These are phyloP conservation scores for Cinnamomum chago DNA, from an alignment of 164 flowering plant genomes.

Conservation along the genomic window DNA sequence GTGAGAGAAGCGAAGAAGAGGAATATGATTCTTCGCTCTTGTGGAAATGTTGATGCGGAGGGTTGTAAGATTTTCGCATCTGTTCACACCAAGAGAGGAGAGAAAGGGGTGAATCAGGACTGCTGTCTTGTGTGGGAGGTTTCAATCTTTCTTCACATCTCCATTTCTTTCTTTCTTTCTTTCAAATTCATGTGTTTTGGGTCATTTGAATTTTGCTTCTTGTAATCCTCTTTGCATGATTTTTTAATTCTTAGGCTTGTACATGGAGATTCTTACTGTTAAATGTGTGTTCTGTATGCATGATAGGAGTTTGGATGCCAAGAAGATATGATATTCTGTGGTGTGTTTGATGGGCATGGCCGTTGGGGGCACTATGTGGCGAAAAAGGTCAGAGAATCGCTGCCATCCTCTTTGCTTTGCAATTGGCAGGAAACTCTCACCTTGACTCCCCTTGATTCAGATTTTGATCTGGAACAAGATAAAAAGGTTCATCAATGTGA, in stretches of 20 bases:
- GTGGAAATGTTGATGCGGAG: slow-evolving; percentile 44
- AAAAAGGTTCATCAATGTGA: slow-evolving; percentile 34
- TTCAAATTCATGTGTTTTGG: background rate
- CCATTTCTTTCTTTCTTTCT: background rate
- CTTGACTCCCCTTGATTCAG: slow-evolving; percentile 29
- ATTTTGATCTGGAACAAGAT: slow-evolving; percentile 31
- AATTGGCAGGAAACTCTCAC: slow-evolving; percentile 75
- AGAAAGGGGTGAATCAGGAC: slow-evolving; percentile 89
- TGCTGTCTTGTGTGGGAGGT: slow-evolving; percentile 94
- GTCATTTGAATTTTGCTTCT: background rate
- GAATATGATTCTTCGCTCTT: slow-evolving; percentile 51
- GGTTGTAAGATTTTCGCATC: slow-evolving; percentile 66
- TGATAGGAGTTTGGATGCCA: slow-evolving; percentile 81
- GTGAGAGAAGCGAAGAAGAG: slow-evolving; percentile 78
- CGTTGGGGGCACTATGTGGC: slow-evolving; percentile 89
- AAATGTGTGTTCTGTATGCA: background rate
- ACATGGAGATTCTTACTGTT: no score
- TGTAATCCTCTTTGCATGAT: no score
- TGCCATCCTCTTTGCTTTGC: slow-evolving; percentile 61
- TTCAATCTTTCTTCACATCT: slow-evolving; percentile 6
- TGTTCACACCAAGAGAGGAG: slow-evolving; percentile 58
- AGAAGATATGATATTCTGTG: slow-evolving; percentile 79
- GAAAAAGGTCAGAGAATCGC: slow-evolving; percentile 54
- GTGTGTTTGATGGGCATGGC: slow-evolving; percentile 93
- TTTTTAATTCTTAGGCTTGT: no score